These are phyloP conservation scores for Hypholoma sublateritium DNA, from an alignment of 768 basidiomycete genomes.

Conservation along the genomic window DNA sequence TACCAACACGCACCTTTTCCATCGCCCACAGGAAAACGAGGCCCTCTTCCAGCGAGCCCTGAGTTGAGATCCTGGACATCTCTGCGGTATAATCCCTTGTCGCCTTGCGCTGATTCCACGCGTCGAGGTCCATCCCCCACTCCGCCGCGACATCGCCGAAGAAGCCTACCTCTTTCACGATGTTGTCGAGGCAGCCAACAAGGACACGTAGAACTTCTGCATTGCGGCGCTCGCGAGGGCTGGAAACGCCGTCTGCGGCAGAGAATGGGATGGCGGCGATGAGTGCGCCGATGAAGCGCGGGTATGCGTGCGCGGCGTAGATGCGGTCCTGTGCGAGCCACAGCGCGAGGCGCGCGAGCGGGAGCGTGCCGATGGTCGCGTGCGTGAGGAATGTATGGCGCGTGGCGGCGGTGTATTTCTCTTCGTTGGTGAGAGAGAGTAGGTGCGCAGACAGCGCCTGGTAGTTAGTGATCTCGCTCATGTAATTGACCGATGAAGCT, in stretches of 20 bases:
- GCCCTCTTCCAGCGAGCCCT: constrained; percentile 55
- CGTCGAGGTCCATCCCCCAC: constrained; percentile 44
- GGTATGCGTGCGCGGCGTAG: constrained; percentile 75
- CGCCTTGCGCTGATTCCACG: constrained; percentile 53
- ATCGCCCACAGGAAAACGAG: constrained; percentile 78
- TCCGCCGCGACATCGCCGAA: constrained; percentile 51
- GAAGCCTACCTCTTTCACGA: constrained; percentile 57
- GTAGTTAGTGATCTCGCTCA: neutral
- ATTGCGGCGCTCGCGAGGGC: constrained; percentile 35
- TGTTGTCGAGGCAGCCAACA: constrained; percentile 53
- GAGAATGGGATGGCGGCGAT: constrained; percentile 60
- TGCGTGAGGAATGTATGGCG: constrained; percentile 58
- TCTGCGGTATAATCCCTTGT: constrained; percentile 75
- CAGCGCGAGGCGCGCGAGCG: constrained; percentile 45
- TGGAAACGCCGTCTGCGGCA: constrained; percentile 26
- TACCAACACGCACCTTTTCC: constrained; percentile 62
- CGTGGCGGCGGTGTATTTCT: constrained; percentile 47
- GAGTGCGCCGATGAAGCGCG: constrained; percentile 66
- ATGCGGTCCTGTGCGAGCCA: constrained; percentile 76
- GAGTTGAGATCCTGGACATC: constrained; percentile 53
- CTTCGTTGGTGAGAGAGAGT: constrained; percentile 30
- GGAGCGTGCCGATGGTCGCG: constrained; percentile 54
- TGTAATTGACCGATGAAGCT: too few species aligned
- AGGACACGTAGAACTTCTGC: constrained; percentile 47
- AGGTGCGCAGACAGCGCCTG: constrained; percentile 34